Conservation (phyloP, 371 early-diverging fungal genomes). For the Capillidium heterosporum region DNA sequence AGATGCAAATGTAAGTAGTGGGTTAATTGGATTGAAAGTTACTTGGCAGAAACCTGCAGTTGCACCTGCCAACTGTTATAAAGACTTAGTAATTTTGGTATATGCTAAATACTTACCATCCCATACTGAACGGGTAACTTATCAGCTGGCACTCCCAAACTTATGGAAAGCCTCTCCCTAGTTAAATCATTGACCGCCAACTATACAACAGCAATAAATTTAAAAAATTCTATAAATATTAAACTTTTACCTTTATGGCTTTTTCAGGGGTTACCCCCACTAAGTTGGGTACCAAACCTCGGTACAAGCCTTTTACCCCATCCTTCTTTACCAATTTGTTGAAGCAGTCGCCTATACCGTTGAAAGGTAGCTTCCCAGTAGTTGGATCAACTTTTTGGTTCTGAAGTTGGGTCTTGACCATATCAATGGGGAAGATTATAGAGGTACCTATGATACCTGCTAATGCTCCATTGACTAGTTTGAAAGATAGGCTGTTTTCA, state of each 20-base stretch:
- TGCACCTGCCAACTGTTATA: conserved; percentile 1
- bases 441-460: conserved; percentile 5
- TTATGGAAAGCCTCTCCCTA: neutral
- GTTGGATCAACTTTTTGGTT: conserved; percentile 1
- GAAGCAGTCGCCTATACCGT: conserved; percentile 2
- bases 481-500: neutral
- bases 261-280: conserved; percentile 67
- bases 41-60: conserved; percentile 6
- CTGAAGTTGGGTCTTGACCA: conserved; percentile 4
- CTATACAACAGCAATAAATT: conserved; percentile 37
- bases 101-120: neutral
- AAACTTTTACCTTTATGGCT: conserved; percentile 4
- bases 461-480: conserved; percentile 4
- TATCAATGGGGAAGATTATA: conserved; percentile 5
- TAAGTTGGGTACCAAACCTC: conserved; percentile 83
- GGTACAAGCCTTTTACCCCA: conserved; percentile 81
- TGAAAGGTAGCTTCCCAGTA: neutral
- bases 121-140: conserved; percentile 1
- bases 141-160: neutral
- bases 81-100: neutral
- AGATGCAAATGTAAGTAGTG: no score
- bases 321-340: conserved; percentile 43
- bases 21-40: neutral
- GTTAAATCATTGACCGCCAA: conserved; percentile 4
- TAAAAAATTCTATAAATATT: neutral